Evolutionary conservation across 768 basidiomycete genomes (phyloP).

Genomic region (Lentinula aciculospora): DNA sequence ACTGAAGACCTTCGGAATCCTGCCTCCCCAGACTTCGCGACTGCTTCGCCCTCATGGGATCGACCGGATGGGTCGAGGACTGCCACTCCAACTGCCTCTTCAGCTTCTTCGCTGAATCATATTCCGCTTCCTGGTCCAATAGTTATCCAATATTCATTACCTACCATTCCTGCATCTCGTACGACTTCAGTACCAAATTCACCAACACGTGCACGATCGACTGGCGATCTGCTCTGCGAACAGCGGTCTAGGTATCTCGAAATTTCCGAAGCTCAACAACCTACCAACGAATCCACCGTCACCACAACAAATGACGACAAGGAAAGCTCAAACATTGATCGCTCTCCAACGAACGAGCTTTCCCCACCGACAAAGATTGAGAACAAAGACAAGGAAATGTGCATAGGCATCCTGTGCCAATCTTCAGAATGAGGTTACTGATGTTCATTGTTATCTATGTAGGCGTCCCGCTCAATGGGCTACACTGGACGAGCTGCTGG

Average conservation of each 20-base stretch:
- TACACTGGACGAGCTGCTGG: slow-evolving; percentile 71
- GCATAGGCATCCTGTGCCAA: slow-evolving; percentile 18
- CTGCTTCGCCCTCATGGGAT: slow-evolving; percentile 39
- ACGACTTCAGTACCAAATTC: slow-evolving; percentile 34
- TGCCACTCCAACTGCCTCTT: slow-evolving; percentile 46
- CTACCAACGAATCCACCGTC: not conserved
- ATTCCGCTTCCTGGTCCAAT: slow-evolving; percentile 21
- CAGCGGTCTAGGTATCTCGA: slow-evolving; percentile 26
- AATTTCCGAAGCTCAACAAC: not conserved
- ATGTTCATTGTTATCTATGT: slow-evolving; percentile 5
- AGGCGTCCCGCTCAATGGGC: slow-evolving; percentile 65
- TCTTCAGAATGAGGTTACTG: not conserved
- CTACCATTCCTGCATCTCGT: slow-evolving; percentile 29
- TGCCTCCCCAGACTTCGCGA: slow-evolving; percentile 60
- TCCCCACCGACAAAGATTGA: slow-evolving; percentile 18
- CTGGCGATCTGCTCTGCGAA: slow-evolving; percentile 41
- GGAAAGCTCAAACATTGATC: not conserved
- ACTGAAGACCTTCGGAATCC: slow-evolving; percentile 56
- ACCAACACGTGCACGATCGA: slow-evolving; percentile 50
- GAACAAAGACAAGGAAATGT: slow-evolving; percentile 45
- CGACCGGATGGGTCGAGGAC: slow-evolving; percentile 40
- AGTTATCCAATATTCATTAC: slow-evolving; percentile 23
- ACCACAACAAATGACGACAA: not conserved
- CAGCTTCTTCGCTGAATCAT: slow-evolving; percentile 27
- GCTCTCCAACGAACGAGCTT: not conserved